Conservation (phyloP, 1,284 basidiomycete genomes). For the Leucoagaricus sp. region DNA sequence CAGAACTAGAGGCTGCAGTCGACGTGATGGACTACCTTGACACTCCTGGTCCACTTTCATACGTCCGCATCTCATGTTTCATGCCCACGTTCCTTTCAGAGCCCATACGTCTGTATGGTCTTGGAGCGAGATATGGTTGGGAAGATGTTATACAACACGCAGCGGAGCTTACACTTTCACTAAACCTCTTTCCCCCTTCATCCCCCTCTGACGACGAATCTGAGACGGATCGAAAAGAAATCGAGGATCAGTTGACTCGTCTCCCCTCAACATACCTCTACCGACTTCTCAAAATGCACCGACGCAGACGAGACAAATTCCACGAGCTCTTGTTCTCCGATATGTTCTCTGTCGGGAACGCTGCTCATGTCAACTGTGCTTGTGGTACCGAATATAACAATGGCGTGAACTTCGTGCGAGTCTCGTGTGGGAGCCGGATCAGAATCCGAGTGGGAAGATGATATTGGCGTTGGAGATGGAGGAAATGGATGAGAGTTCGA, state of each 20-base stretch:
- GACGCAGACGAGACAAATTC: slow-evolving; percentile 33
- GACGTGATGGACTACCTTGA: slow-evolving; percentile 40
- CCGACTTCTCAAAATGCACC: slow-evolving; percentile 33
- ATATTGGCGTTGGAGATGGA: slow-evolving; percentile 35
- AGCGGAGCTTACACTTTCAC: slow-evolving; percentile 32
- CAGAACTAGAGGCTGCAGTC: slow-evolving; percentile 36
- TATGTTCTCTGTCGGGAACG: neutral
- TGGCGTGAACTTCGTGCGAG: slow-evolving; percentile 13
- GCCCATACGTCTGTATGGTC: slow-evolving; percentile 39
- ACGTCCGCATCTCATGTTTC: slow-evolving; percentile 37
- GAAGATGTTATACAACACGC: slow-evolving; percentile 39
- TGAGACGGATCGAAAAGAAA: slow-evolving; percentile 17
- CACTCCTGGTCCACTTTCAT: slow-evolving; percentile 39
- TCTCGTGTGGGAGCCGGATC: slow-evolving; percentile 43
- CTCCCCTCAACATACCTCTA: slow-evolving; percentile 32
- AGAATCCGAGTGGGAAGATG: slow-evolving; percentile 39
- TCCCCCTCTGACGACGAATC: neutral
- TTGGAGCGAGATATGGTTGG: slow-evolving; percentile 41
- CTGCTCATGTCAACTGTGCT: neutral
- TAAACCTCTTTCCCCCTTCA: neutral
- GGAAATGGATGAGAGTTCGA: slow-evolving; percentile 6
- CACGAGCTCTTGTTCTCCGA: slow-evolving; percentile 13
- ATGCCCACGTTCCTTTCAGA: slow-evolving; percentile 37
- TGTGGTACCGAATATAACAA: neutral
- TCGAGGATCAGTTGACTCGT: slow-evolving; percentile 31